Evolutionary conservation across 164 flowering plant genomes (phyloP).

Genomic region (Warburgia ugandensis): DNA sequence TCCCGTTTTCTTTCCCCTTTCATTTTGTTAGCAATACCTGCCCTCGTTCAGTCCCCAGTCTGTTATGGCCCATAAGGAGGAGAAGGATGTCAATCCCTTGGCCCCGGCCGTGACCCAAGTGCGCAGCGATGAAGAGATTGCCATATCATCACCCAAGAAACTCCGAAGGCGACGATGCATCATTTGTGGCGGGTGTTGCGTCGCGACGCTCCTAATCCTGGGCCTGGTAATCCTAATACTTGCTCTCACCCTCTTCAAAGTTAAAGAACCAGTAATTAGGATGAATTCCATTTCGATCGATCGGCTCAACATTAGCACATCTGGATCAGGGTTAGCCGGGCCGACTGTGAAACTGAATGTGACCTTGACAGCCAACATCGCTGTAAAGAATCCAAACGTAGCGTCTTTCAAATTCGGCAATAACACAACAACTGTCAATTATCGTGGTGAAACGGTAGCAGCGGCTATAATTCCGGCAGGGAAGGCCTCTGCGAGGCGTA

Average conservation of each 20-base stretch:
- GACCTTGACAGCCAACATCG: conserved; percentile 20
- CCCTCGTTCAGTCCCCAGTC: no score
- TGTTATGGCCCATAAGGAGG: no score
- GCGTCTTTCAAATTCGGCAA: conserved; percentile 32
- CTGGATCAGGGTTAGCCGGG: no score
- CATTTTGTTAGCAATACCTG: no score
- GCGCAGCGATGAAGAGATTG: no score
- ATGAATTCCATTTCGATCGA: conserved; percentile 12
- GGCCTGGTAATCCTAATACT: conserved; percentile 23
- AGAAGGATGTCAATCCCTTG: no score
- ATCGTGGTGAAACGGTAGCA: conserved; percentile 26
- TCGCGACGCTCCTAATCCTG: conserved; percentile 19
- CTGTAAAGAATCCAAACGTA: conserved; percentile 37
- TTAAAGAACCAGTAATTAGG: conserved; percentile 29
- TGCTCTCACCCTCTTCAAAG: conserved; percentile 37
- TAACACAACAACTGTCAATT: conserved; percentile 22
- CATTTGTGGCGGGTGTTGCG: conserved; percentile 33
- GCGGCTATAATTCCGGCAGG: conserved; percentile 31
- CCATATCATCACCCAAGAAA: no score
- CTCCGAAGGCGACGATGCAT: conserved; percentile 14
- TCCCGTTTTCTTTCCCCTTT: no score
- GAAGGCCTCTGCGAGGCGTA: conserved; percentile 27
- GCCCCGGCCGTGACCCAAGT: no score
- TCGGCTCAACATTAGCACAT: background rate
- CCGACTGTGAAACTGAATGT: conserved; percentile 5